Conservation (phyloP, 1,284 basidiomycete genomes). For the Ceratobasidium papillatum region DNA sequence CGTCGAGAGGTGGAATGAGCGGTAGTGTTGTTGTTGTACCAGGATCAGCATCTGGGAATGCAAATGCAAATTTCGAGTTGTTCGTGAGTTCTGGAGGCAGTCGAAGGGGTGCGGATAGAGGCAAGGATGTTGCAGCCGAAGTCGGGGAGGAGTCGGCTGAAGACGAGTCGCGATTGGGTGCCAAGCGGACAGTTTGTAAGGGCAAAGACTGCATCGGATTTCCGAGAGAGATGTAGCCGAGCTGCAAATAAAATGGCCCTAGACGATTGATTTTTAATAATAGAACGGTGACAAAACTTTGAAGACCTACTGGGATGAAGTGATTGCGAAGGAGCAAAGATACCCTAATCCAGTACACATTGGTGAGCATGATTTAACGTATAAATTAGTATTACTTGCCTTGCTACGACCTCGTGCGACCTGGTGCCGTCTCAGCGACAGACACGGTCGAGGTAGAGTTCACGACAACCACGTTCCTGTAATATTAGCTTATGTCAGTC, state of each 20-base stretch:
- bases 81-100: conserved; percentile 28
- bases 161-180: conserved; percentile 5
- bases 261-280: not conserved
- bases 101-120: conserved; percentile 16
- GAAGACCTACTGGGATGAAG: not conserved
- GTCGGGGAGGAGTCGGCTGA: conserved; percentile 30
- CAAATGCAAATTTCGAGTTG: conserved; percentile 31
- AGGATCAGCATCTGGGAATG: conserved; percentile 16
- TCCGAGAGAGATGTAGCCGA: not conserved
- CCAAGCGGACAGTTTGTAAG: not conserved
- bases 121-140: conserved; percentile 18
- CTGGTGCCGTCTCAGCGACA: not conserved
- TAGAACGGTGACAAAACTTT: not conserved
- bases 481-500: conserved; percentile 3
- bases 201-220: not conserved
- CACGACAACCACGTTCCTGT: not conserved
- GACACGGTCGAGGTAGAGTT: conserved; percentile 11
- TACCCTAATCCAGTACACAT: not conserved
- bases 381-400: not conserved
- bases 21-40: not conserved
- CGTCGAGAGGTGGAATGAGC: not conserved
- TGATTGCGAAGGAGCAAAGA: not conserved
- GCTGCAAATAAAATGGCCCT: not conserved
- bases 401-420: conserved; percentile 1
- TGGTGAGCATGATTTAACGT: not conserved